Base-by-base conservation (phyloP, 2,329 filamentous ascomycete genomes). In the Chaetomium sp. region DNA sequence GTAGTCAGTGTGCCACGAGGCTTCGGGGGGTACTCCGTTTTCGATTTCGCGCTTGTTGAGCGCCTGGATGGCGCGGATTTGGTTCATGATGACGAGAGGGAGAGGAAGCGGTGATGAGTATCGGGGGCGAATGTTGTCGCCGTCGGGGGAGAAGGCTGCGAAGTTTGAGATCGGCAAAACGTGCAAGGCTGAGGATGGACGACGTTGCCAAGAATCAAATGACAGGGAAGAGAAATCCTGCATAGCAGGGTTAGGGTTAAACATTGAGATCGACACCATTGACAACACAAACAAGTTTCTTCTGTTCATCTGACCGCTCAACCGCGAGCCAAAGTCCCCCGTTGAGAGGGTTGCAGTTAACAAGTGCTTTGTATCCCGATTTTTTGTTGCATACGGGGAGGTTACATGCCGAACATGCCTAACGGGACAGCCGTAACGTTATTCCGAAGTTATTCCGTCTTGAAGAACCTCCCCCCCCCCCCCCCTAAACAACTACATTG, bases 1-100 rank as follows among this genome's bases (percentile, higher is more conserved):
- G 74, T 97, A 99, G 76, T 99, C 95, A 70, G 87, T 86, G 70
- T 97, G 92, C 92, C 92, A 97, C 55, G 92, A 96, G 61, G 87
- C 92, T 72, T 91, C 85, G 43, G 91, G 86, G 2, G 86, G 87
- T 84, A 91, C 81, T 68, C 87, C 89, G 70, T 90, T 86, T 71
- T 96, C 91, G 59, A 99, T 88, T 73, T 99, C 94, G 64, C 86
- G 86, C 76, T 94, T 90, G 71, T 99, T 99, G 57, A 99, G 87
- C 70, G 87, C 85, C 71, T 95, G 89, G 59, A 96, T 94, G 56
- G 91, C 86, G 65, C 91, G 88, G 64, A 99, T 94, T 64, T 89
- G 87, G 70, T 99, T 96, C 94, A 99, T 99, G 10, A 37, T 42
- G 43, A 27, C 19, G 19, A 27, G 19, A 27, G 19, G 19, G 19